Percentiles rank a stretch among this genome's conserved stretches.
These are phyloP conservation scores for Trichosanthes truncata DNA, from an alignment of 306 rosid species.

Conservation along the genomic window DNA sequence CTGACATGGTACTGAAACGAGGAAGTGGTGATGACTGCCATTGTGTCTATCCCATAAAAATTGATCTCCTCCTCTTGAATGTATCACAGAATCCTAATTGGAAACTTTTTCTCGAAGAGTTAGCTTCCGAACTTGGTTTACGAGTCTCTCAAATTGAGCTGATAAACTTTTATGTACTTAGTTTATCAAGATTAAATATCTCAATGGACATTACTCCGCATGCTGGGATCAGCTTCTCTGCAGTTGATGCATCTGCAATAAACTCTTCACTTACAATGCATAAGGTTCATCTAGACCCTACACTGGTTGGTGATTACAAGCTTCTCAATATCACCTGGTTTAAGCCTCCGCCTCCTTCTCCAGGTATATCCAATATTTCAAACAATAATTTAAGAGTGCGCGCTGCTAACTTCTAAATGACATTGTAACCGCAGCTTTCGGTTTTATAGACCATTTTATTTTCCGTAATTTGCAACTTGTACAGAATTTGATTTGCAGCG, in stretches of 20 bases:
- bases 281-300: slow-evolving; percentile 50
- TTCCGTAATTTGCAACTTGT: neutral
- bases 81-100: slow-evolving; percentile 60
- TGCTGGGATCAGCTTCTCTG: slow-evolving; percentile 64
- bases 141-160: slow-evolving; percentile 55
- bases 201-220: slow-evolving; percentile 83
- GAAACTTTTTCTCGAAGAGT: slow-evolving; percentile 49
- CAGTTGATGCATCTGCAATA: slow-evolving; percentile 47
- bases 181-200: slow-evolving; percentile 53
- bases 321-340: slow-evolving; percentile 85
- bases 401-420: neutral
- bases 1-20: slow-evolving; percentile 60
- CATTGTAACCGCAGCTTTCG: neutral
- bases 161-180: slow-evolving; percentile 64
- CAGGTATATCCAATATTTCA: slow-evolving; percentile 33
- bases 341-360: slow-evolving; percentile 65
- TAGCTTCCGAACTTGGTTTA: slow-evolving; percentile 64
- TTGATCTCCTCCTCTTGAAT: slow-evolving; percentile 83
- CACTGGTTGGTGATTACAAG: slow-evolving; percentile 65
- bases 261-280: slow-evolving; percentile 64
- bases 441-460: neutral
- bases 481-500: neutral
- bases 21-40: slow-evolving; percentile 56
- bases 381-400: slow-evolving; percentile 5
- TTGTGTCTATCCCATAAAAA: slow-evolving; percentile 87